phyloP scores from a whole-genome alignment of 768 basidiomycete genomes.

The Hericium coralloides region DNA sequence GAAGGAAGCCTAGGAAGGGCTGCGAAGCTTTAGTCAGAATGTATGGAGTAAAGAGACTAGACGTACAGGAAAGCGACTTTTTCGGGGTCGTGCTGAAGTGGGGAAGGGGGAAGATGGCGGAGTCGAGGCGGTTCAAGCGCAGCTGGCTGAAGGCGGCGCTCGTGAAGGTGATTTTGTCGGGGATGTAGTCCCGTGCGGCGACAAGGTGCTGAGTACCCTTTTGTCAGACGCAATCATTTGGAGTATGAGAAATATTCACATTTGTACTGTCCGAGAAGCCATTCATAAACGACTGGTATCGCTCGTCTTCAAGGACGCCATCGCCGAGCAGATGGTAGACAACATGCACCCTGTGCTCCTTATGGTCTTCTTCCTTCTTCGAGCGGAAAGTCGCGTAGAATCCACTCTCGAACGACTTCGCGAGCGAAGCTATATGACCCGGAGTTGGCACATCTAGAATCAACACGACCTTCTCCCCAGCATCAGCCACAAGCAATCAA shows the following conservation, averaged over 20 bases:
- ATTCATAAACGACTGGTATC: conserved; percentile 67
- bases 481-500: not conserved
- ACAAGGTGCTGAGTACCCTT: conserved; percentile 55
- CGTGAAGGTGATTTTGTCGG: conserved; percentile 67
- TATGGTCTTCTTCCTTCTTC: conserved; percentile 27
- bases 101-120: conserved; percentile 63
- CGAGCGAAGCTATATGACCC: conserved; percentile 43
- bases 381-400: conserved; percentile 44
- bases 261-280: conserved; percentile 51
- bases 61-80: conserved; percentile 28
- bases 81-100: conserved; percentile 36
- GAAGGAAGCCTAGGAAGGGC: conserved; percentile 14
- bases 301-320: conserved; percentile 57
- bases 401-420: conserved; percentile 35
- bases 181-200: conserved; percentile 49
- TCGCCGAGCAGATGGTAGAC: conserved; percentile 69
- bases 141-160: conserved; percentile 66
- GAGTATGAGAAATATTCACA: conserved; percentile 31
- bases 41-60: not conserved
- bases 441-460: conserved; percentile 66
- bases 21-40: not conserved
- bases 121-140: conserved; percentile 62
- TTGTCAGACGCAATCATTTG: not conserved
- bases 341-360: conserved; percentile 38
- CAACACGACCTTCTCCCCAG: conserved; percentile 41